Percentiles rank a stretch among this genome's conserved stretches.
These are phyloP conservation scores for Fusarium ramigenum DNA, from an alignment of 2,329 filamentous ascomycete genomes.

Conservation along the genomic window DNA sequence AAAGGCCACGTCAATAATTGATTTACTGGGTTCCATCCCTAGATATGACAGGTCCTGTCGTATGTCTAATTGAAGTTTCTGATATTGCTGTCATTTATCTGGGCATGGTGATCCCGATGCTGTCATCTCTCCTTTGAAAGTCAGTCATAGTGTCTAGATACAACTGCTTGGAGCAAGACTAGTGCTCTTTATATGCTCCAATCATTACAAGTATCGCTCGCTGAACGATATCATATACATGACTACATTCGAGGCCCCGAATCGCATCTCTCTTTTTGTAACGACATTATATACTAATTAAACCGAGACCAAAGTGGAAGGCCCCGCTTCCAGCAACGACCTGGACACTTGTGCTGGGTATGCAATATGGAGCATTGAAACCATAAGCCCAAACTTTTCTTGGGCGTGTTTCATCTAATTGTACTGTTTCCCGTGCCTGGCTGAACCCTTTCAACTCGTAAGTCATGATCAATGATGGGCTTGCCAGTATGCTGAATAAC, in stretches of 20 bases:
- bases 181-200: neutral
- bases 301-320: neutral
- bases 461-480: neutral
- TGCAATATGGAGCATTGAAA: conserved; percentile 1
- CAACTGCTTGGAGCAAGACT: neutral
- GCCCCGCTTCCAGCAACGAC: neutral
- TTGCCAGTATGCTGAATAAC: neutral
- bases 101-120: neutral
- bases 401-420: neutral
- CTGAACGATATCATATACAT: neutral
- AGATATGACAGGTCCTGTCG: neutral
- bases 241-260: neutral
- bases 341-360: neutral
- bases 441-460: conserved; percentile 4
- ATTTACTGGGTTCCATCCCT: conserved; percentile 34
- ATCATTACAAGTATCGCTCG: neutral
- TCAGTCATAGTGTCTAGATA: neutral
- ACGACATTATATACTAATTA: conserved; percentile 23
- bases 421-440: conserved; percentile 14
- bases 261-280: conserved; percentile 7
- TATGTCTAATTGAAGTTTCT: neutral
- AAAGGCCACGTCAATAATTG: conserved; percentile 43
- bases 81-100: neutral
- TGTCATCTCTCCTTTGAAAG: neutral
- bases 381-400: neutral